Percentiles rank a stretch among this genome's conserved stretches.
These are phyloP conservation scores for Leccinum uliginosum DNA, from an alignment of 768 basidiomycete genomes.

Conservation along the genomic window DNA sequence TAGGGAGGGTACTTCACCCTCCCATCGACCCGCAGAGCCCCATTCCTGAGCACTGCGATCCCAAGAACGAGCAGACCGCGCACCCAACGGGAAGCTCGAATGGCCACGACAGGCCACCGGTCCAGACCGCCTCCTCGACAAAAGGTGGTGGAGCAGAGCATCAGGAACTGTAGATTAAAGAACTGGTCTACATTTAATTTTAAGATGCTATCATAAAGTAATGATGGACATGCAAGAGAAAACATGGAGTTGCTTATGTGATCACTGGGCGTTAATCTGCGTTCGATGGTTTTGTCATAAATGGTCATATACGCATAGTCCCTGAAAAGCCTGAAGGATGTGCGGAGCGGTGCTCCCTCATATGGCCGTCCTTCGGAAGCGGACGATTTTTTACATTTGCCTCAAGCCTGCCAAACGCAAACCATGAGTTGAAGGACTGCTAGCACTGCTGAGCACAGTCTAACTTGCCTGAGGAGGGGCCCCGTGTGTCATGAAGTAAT, in stretches of 20 bases:
- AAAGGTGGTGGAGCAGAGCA: slow-evolving; percentile 11
- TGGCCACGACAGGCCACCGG: slow-evolving; percentile 26
- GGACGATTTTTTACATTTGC: slow-evolving; percentile 13
- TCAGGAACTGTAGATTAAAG: slow-evolving; percentile 30
- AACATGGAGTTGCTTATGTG: slow-evolving; percentile 19
- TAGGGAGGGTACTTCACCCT: slow-evolving; percentile 71
- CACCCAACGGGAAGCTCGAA: slow-evolving; percentile 29
- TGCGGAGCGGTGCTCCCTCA: not conserved
- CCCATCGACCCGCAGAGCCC: slow-evolving; percentile 74
- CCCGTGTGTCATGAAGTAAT: slow-evolving; percentile 68
- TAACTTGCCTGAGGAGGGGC: slow-evolving; percentile 41
- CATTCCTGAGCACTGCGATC: slow-evolving; percentile 70
- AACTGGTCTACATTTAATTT: slow-evolving; percentile 8
- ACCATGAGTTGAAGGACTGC: slow-evolving; percentile 18
- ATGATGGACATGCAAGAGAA: slow-evolving; percentile 19
- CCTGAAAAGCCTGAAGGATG: slow-evolving; percentile 11
- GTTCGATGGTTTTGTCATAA: slow-evolving; percentile 21
- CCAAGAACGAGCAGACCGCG: slow-evolving; percentile 44
- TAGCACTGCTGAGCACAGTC: slow-evolving; percentile 15
- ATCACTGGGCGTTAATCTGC: slow-evolving; percentile 4
- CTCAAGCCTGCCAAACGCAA: slow-evolving; percentile 26
- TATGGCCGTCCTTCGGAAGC: not conserved
- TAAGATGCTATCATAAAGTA: slow-evolving; percentile 14
- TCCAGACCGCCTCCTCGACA: slow-evolving; percentile 13
- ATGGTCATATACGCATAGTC: slow-evolving; percentile 23